Conservation (phyloP, 202 grass and related monocot species). For the Zoysia matrella region DNA sequence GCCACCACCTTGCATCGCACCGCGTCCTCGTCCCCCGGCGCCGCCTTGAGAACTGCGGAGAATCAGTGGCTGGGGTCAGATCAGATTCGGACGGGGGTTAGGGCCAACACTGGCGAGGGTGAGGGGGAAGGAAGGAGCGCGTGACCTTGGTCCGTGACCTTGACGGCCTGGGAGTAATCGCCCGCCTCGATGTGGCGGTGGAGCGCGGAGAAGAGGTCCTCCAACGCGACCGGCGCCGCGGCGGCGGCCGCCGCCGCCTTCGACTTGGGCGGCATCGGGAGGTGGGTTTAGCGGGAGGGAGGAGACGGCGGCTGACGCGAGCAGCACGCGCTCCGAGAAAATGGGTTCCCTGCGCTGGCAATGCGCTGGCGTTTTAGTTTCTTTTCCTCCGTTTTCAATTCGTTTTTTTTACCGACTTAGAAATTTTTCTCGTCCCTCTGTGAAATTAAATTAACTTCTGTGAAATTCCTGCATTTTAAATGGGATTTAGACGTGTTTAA, state of each 20-base stretch:
- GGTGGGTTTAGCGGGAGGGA: neutral
- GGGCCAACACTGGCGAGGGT: neutral
- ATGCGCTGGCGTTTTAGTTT: neutral
- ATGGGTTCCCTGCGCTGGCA: neutral
- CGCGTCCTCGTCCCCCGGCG: conserved; percentile 85
- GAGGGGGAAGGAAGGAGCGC: neutral
- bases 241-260: conserved; percentile 18
- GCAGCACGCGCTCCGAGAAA: conserved; percentile 33
- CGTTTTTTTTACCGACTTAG: too few species aligned
- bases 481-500: too few species aligned
- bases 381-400: neutral
- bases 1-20: conserved; percentile 93
- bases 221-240: conserved; percentile 56
- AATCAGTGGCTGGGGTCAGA: neutral
- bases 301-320: neutral
- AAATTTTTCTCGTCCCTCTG: too few species aligned
- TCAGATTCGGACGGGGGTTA: conserved; percentile 30
- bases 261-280: conserved; percentile 82
- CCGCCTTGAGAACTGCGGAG: conserved; percentile 66
- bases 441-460: too few species aligned
- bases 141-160: conserved; percentile 90
- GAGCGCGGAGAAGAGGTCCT: conserved; percentile 82
- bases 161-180: conserved; percentile 60
- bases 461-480: neutral
- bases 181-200: conserved; percentile 65